Evolutionary conservation across 306 rosid species (phyloP).

Genomic region (Aeschynomene evenia): DNA sequence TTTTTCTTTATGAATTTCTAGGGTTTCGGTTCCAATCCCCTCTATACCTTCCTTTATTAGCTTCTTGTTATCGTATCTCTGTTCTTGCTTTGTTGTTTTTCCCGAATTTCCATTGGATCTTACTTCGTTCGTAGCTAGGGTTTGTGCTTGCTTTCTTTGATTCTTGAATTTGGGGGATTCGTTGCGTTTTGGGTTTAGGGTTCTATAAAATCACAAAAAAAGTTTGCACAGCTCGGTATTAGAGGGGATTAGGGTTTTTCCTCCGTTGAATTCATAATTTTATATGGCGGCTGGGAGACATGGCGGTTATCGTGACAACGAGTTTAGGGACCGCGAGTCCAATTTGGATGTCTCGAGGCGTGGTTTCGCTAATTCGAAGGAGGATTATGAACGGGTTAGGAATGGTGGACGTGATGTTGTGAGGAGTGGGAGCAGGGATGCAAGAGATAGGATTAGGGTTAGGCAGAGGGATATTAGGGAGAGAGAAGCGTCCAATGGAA

Average conservation of each 20-base stretch:
- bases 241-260: constrained; percentile 34
- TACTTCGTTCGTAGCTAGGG: constrained; percentile 25
- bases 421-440: constrained; percentile 51
- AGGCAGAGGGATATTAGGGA: constrained; percentile 64
- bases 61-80: background rate
- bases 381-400: constrained; percentile 65
- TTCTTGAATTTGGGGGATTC: constrained; percentile 1
- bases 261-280: constrained; percentile 17
- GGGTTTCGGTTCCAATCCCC: constrained; percentile 45
- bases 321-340: constrained; percentile 71
- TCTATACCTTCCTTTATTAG: background rate
- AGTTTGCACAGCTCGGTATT: background rate
- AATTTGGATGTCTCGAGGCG: constrained; percentile 51
- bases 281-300: constrained; percentile 90
- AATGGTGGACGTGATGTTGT: constrained; percentile 47
- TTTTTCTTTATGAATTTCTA: constrained; percentile 21
- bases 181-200: constrained; percentile 42
- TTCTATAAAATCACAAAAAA: constrained; percentile 24
- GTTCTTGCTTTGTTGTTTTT: constrained; percentile 5
- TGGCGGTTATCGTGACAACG: constrained; percentile 76
- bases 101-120: constrained; percentile 35
- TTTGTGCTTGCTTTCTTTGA: constrained; percentile 3
- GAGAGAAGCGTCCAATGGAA: constrained; percentile 57
- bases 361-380: constrained; percentile 46
- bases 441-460: constrained; percentile 60